Base-by-base conservation (phyloP, 768 basidiomycete genomes). In the Hericium rajendrae region DNA sequence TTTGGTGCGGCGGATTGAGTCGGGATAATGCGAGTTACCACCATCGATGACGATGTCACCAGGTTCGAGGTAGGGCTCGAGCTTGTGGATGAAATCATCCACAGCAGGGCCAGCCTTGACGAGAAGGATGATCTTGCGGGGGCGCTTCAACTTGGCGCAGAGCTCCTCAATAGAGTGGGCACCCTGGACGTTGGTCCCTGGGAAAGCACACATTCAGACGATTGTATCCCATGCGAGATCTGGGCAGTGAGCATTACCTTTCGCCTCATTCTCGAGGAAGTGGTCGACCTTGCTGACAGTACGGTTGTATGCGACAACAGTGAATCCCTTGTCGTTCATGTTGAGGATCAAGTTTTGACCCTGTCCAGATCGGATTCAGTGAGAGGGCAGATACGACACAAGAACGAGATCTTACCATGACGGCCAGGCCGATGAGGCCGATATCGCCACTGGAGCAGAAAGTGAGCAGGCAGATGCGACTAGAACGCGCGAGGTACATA, bases 281-380 rank as follows among this genome's bases (percentile, higher is more conserved):
- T 80, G 70, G 71, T 97, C 94, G 67, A 99, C 94, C 74, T 99
- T 99, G 76, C 83, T 85, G 60, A 86, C 88, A 46, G 97, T 98
- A 66, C 97, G 88, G 81, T 99, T 99, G 77, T 89, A 99, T 12
- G 91, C 93, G 64, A 93, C 87, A 66, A 99, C 97, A 62, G 77
- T 93, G 78, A 94, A 99, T 54, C 97, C 97, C 75, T 99, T 99
- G 80, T 99, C 97, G 73, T 97, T 97, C 91, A 97, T 97, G 79
- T 97, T 97, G 66, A 97, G 78, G 72, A 97, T 94, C 70, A 97
- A 73, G 72, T 95, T 97, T 84, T 95, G 94, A 68, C 92, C 94
- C 92, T 94, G 66, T 51, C 32, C 32, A 32, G 32, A 32, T 4
- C 32, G 32, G 32, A 32, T 32, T 8, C 6, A 32, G 32, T 10